These are phyloP conservation scores for Rossbeevera mucosa DNA, from an alignment of 768 basidiomycete genomes.

Conservation along the genomic window DNA sequence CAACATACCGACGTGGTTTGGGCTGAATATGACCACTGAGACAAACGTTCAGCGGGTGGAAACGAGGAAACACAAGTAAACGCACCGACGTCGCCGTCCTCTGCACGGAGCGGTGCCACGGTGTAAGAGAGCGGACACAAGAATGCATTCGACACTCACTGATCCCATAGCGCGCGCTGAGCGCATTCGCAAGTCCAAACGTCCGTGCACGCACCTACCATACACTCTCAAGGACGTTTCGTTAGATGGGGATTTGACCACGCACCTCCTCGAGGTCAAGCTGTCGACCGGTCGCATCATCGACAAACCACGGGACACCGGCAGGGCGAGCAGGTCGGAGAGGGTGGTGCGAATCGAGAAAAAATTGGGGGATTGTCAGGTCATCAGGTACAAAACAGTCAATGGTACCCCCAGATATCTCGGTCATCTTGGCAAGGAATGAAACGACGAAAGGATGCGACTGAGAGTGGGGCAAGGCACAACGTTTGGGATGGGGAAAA, in stretches of 20 bases:
- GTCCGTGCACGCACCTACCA: conserved; percentile 40
- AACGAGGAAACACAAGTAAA: background rate
- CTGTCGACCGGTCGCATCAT: conserved; percentile 47
- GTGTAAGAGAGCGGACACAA: background rate
- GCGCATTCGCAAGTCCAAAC: conserved; percentile 49
- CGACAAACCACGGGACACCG: conserved; percentile 52
- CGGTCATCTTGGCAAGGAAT: conserved; percentile 9
- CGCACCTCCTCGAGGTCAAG: conserved; percentile 47
- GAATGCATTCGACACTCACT: conserved; percentile 32
- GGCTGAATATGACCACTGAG: conserved; percentile 58
- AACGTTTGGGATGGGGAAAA: background rate
- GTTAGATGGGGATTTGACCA: background rate
- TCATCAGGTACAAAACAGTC: conserved; percentile 53
- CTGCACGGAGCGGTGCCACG: conserved; percentile 30
- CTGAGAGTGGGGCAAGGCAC: background rate
- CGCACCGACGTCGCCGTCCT: conserved; percentile 49
- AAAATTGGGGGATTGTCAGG: conserved; percentile 62
- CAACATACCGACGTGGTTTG: conserved; percentile 55
- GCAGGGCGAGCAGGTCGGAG: conserved; percentile 43
- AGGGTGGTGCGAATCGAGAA: conserved; percentile 44
- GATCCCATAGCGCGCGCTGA: conserved; percentile 45
- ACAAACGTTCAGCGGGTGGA: conserved; percentile 2
- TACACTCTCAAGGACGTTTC: background rate
- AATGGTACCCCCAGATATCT: conserved; percentile 25
- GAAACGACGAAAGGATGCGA: background rate